Evolutionary conservation across 108 stramenopile genomes (phyloP).

Genomic region (Cyclotella kingstonii): DNA sequence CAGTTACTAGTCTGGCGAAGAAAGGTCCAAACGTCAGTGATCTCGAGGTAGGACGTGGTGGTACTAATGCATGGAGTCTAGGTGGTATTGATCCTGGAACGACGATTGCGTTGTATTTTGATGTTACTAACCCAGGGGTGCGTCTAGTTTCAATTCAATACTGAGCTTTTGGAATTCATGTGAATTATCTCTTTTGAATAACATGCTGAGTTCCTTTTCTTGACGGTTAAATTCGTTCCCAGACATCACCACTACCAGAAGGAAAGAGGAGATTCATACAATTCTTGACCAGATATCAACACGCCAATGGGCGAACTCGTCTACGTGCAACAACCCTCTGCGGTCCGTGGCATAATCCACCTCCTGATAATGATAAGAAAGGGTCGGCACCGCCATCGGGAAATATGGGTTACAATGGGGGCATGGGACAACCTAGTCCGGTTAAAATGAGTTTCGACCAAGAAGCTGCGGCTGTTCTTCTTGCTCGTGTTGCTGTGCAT

Average conservation of each 20-base stretch:
- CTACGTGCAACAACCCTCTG: conserved; percentile 95
- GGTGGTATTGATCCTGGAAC: conserved; percentile 94
- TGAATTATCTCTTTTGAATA: too few relatives aligned
- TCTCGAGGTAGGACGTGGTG: conserved; percentile 94
- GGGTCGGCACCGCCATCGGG: conserved; percentile 43
- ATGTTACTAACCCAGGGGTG: conserved; percentile 84
- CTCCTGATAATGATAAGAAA: conserved; percentile 42
- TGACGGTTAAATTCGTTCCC: background rate
- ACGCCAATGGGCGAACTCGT: conserved; percentile 85
- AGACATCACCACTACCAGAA: conserved; percentile 76
- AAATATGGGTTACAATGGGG: conserved; percentile 43
- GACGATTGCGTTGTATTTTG: conserved; percentile 99
- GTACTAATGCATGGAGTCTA: conserved; percentile 97
- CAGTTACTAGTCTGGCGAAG: conserved; percentile 88
- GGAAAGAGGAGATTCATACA: conserved; percentile 91
- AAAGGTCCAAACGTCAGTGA: conserved; percentile 91
- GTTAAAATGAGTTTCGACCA: conserved; percentile 95
- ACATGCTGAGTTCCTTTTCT: too few relatives aligned
- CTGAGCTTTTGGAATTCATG: too few relatives aligned
- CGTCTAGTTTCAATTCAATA: conserved; percentile 1
- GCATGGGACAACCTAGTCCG: conserved; percentile 46
- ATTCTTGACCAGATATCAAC: conserved; percentile 98
- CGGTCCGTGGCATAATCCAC: conserved; percentile 91
- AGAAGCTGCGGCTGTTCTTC: conserved; percentile 97
- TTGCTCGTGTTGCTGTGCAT: conserved; percentile 94